These are phyloP conservation scores for Glonium stellatum DNA, from an alignment of 495 filamentous ascomycete species.

Conservation along the genomic window DNA sequence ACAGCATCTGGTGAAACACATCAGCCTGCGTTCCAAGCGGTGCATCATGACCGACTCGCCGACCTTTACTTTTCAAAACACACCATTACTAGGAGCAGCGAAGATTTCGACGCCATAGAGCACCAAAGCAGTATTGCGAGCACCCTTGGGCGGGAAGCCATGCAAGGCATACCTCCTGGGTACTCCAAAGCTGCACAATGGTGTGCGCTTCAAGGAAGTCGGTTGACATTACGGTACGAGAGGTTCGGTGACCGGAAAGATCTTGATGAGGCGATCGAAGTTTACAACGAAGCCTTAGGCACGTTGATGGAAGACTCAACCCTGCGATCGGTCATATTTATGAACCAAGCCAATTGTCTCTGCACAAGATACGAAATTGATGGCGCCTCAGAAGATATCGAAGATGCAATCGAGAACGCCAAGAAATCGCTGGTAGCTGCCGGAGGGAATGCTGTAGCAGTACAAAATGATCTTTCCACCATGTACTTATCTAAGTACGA, in stretches of 20 bases:
- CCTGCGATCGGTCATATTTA: conserved; percentile 3
- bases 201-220: conserved; percentile 8
- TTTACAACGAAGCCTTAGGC: conserved; percentile 1
- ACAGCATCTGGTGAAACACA: not conserved
- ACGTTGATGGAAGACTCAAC: conserved; percentile 3
- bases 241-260: conserved; percentile 8
- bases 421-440: not conserved
- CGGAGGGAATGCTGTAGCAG: conserved; percentile 1
- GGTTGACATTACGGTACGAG: conserved; percentile 5
- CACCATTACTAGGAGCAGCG: not conserved
- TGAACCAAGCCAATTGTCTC: conserved; percentile 10
- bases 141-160: not conserved
- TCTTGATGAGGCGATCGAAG: conserved; percentile 7
- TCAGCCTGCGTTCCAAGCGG: conserved; percentile 6
- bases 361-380: conserved; percentile 7
- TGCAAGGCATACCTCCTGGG: not conserved
- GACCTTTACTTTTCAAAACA: conserved; percentile 9
- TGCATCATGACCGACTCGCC: conserved; percentile 10
- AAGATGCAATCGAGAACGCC: conserved; percentile 1
- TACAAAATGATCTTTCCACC: conserved; percentile 9
- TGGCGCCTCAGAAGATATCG: conserved; percentile 1
- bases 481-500: conserved; percentile 13
- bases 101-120: not conserved
- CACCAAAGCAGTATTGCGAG: not conserved
- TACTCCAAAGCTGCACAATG: conserved; percentile 8